Conservation (phyloP, 495 filamentous ascomycete genomes). For the Lichina pygmaea region DNA sequence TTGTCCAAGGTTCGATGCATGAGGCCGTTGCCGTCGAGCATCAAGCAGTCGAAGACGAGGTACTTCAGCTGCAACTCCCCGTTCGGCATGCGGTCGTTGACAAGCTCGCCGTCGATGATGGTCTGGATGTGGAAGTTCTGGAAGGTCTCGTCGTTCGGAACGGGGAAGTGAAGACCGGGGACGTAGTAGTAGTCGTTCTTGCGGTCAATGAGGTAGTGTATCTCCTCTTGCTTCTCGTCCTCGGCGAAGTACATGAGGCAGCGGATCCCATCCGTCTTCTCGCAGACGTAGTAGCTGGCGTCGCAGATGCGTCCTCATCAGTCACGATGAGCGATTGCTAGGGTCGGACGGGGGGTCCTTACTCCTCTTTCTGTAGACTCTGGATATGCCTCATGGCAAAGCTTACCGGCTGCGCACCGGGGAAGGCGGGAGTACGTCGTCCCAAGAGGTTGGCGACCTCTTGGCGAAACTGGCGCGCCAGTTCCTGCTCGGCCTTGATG, state of each 20-base stretch:
- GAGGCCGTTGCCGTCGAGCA: slow-evolving; percentile 46
- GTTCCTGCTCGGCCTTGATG: slow-evolving; percentile 27
- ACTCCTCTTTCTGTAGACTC: slow-evolving; percentile 54
- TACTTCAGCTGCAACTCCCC: slow-evolving; percentile 45
- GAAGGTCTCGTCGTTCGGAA: slow-evolving; percentile 26
- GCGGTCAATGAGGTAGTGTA: slow-evolving; percentile 76
- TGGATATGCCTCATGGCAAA: slow-evolving; percentile 53
- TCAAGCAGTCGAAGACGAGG: slow-evolving; percentile 78
- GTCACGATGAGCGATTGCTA: not conserved
- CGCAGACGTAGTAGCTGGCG: slow-evolving; percentile 72
- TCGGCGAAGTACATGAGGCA: slow-evolving; percentile 74
- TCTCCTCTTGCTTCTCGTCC: slow-evolving; percentile 21
- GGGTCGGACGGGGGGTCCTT: not conserved
- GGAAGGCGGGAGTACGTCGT: slow-evolving; percentile 39
- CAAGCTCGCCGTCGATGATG: slow-evolving; percentile 77
- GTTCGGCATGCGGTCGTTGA: slow-evolving; percentile 40
- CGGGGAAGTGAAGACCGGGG: slow-evolving; percentile 55
- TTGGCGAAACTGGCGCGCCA: slow-evolving; percentile 31
- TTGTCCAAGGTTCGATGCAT: slow-evolving; percentile 67
- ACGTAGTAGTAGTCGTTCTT: slow-evolving; percentile 87
- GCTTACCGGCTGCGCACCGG: slow-evolving; percentile 84
- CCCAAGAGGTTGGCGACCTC: slow-evolving; percentile 56
- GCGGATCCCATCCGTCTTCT: slow-evolving; percentile 91
- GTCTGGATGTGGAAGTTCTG: slow-evolving; percentile 50
- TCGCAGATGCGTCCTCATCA: not conserved